Base-by-base conservation (phyloP, 2,329 filamentous ascomycete genomes). In the Colletotrichum sp. region DNA sequence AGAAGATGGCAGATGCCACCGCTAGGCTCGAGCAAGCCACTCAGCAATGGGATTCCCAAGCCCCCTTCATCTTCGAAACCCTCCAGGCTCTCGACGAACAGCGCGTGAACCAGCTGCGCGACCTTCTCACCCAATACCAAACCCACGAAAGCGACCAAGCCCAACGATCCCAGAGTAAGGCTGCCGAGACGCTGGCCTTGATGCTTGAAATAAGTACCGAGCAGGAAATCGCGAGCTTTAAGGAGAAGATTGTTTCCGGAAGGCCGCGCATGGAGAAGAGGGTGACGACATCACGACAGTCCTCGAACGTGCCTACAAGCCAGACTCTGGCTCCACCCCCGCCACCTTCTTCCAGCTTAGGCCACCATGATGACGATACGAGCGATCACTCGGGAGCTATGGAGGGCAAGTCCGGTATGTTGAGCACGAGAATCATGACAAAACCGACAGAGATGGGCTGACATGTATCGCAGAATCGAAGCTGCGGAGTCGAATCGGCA, bases 1-100 rank as follows among this genome's bases (percentile, higher is more conserved):
- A 92, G 75, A 98, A 97, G 84, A 91, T 97, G 52, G 94, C 96
- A 59, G 90, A 90, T 77, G 96, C 95, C 15, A 90, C 92, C 13
- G 88, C 92, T 21, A 93, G 93, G 78, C 91, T 98, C 59, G 95
- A 98, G 78, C 92, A 92, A 76, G 94, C 95, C n/a, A 92, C 90
- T 60, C 91, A 93, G 79, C 94, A 98, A 83, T 99, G 97, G 97
- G 93, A 98, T 72, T 96, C 95, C 1, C 96, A 98, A 84, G 95
- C 97, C 16, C 97, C 97, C 2, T 99, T 95, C 85, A 94, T 98
- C 77, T 98, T 98, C 82, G 97, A 99, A 85, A 94, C 93, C 77
- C 91, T 99, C 30, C 97, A 99, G 84, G 94, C 95, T 7, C 88
- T 98, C 36, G 97, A 99, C 82, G 97, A 99, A 87, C 93, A 92